These are phyloP conservation scores for Houttuynia cordata DNA, from an alignment of 164 flowering plant genomes.

Conservation along the genomic window DNA sequence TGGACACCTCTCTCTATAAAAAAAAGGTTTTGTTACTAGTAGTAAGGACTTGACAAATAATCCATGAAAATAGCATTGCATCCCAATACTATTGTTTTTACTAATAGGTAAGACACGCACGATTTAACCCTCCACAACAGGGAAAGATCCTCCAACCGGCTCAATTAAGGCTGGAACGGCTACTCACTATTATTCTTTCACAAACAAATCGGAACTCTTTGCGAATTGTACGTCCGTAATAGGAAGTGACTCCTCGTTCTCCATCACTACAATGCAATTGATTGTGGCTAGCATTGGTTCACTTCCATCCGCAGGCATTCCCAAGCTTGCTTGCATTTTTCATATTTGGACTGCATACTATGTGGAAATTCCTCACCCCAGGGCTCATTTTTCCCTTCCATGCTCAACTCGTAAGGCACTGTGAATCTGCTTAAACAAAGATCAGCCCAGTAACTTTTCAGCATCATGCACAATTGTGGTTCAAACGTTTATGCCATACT, in stretches of 20 bases:
- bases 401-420: conserved; percentile 78
- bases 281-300: conserved; percentile 55
- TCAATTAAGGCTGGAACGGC: too few species aligned
- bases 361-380: conserved; percentile 62
- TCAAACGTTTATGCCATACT: not conserved
- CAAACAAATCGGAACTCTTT: too few species aligned
- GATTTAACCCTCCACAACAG: too few species aligned
- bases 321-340: conserved; percentile 51
- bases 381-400: conserved; percentile 58
- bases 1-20: too few species aligned
- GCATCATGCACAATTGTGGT: not conserved
- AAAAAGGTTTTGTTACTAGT: too few species aligned
- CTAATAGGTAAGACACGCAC: too few species aligned
- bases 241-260: not conserved
- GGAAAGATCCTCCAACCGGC: too few species aligned
- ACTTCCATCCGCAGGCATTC: conserved; percentile 57
- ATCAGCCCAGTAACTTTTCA: not conserved
- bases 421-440: conserved; percentile 43
- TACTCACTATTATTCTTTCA: too few species aligned
- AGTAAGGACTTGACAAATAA: too few species aligned
- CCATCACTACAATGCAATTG: conserved; percentile 43
- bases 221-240: too few species aligned
- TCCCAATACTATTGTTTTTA: too few species aligned
- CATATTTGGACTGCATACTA: conserved; percentile 34
- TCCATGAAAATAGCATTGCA: too few species aligned